Base-by-base conservation (phyloP, 768 basidiomycete species). In the Tricholoma terreum region DNA sequence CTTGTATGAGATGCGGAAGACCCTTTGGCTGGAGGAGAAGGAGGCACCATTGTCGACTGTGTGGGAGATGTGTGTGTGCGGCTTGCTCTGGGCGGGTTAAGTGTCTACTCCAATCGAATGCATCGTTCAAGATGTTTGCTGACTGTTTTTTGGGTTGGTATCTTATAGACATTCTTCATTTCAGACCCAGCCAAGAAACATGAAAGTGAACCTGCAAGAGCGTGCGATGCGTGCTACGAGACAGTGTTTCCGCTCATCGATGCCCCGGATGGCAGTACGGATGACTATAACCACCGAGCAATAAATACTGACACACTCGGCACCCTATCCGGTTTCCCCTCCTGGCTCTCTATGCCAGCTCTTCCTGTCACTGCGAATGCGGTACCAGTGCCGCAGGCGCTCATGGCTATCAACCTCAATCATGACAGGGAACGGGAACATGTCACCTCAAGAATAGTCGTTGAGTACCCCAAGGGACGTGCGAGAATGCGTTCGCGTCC, bases 121-220 rank as follows among this genome's bases (percentile, higher is more conserved):
- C 17, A 8, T 3, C 27, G 50, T 24, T 21, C 11, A 6, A 38
- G 8, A 33, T 46, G 22, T 14, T 42, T 46, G 12, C 31, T 43
- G 19, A n/a, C 56, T 30, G 43, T 45, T 31, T 58, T 45, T 31
- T 58, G 51, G 35, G 36, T 27, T 57, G n/a, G n/a, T n/a, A n/a
- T n/a, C n/a, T n/a, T n/a, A n/a, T 42, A 96, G 93, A 91, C 89
- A 1, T 95, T 95, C 72, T 90, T 87, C 70, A 87, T 95, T 52
- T 69, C 87, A 1, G 89, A 90, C 58, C 60, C 75, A 3, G 74
- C 71, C 36, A 59, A 77, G 9, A 79, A 83, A 55, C 67, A 74
- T 35, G 69, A 70, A 48, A 65, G 72, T 68, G 75, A 88, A 65
- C 77, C 89, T 36, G 87, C 90, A 1, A 81, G 94, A 3, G 87